Evolutionary conservation across 331 rosid species (phyloP), one percentile per base, ranked within the genome.

Genomic region (Pyrus hybrid): DNA sequence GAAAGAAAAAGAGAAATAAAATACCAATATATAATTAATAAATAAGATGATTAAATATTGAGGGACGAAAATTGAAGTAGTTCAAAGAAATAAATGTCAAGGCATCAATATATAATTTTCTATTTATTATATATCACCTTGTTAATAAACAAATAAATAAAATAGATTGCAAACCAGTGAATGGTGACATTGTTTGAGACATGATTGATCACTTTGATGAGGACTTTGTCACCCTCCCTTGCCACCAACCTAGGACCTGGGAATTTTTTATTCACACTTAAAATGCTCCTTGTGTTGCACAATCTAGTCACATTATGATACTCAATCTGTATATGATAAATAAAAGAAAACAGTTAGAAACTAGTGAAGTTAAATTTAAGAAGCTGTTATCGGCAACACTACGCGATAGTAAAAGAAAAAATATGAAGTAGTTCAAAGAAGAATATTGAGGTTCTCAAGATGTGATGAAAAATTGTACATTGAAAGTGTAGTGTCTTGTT

Each of bases 161-260:
- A 18, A 1, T 49, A 49, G n/a, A 16, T 17, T 49, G 8, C 88
- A 26, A 84, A 91, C 97, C 98, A 91, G 60, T 93, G 98, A 79
- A 93, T 79, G 67, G 85, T 82, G 25, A 93, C 80, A 72, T 93
- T 91, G 76, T 84, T 79, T 3, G 88, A 79, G 72, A 93, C 64
- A 54, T 85, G 96, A 78, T 91, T 93, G 20, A 83, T 83, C 73
- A 93, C 91, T 51, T 89, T 90, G 29, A 93, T 58, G 47, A 80
- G 57, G 18, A 93, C 91, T 62, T 80, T 81, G 63, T 93, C 98
- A n/a, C 93, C 98, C 82, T 93, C 98, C 67, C 98, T 87, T 22
- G 96, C 95, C 30, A 89, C 79, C 35, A 93, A 71, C 18, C 62
- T 83, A 45, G 91, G 96, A 56, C 98, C 96, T 20, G 98, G 96